phyloP scores from a whole-genome alignment of 371 early-diverging fungal species.

The Capniomyces stellatus region DNA sequence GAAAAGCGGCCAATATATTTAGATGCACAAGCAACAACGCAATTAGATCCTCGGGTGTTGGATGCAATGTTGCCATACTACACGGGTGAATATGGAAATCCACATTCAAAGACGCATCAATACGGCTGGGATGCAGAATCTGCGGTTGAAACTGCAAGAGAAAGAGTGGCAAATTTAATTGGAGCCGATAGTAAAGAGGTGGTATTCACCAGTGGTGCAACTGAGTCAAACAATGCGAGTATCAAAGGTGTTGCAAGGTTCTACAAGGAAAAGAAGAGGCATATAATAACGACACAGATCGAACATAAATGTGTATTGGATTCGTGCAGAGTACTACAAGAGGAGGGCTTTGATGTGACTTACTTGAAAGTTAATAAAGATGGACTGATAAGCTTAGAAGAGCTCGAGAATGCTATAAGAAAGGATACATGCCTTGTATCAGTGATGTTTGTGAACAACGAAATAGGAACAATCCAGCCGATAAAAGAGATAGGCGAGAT shows the following conservation, averaged over 20 bases:
- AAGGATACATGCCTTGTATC: conserved; percentile 90
- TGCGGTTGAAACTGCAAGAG: conserved; percentile 85
- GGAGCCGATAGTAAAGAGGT: conserved; percentile 97
- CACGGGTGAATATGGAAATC: conserved; percentile 93
- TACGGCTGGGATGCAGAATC: conserved; percentile 98
- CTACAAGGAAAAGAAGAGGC: conserved; percentile 85
- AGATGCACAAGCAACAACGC: conserved; percentile 96
- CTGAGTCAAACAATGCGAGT: conserved; percentile 96
- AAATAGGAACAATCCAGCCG: conserved; percentile 98
- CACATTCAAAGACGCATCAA: conserved; percentile 94
- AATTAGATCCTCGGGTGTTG: conserved; percentile 93
- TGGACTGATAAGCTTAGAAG: conserved; percentile 66
- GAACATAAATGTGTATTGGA: conserved; percentile 99
- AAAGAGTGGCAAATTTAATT: conserved; percentile 83
- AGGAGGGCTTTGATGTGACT: conserved; percentile 96
- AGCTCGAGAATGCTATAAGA: conserved; percentile 70
- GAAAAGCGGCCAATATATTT: conserved; percentile 61
- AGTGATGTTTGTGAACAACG: conserved; percentile 98
- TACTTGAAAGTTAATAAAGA: conserved; percentile 84
- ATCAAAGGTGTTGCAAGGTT: conserved; percentile 96
- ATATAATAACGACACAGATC: conserved; percentile 96
- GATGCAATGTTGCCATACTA: conserved; percentile 96
- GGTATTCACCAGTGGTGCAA: conserved; percentile 97
- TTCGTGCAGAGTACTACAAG: conserved; percentile 93
- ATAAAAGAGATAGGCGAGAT: conserved; percentile 84